Percentiles rank a stretch among this genome's conserved stretches.
Evolutionary conservation across 768 basidiomycete genomes (phyloP).

Genomic region (Albatrellus ellisii): DNA sequence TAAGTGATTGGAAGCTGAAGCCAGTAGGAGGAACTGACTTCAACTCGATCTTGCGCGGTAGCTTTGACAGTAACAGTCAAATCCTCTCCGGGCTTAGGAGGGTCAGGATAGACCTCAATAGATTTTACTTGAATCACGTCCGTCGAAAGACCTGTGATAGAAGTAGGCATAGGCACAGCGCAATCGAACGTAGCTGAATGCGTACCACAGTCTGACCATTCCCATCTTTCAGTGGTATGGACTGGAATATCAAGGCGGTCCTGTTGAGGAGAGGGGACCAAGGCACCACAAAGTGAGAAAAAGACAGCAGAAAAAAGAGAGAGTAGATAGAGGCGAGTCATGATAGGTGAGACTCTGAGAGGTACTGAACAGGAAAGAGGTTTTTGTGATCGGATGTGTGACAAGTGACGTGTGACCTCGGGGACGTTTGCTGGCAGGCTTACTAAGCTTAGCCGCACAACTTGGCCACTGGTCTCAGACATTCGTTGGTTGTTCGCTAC

Average conservation of each 20-base stretch:
- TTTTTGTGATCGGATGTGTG: neutral
- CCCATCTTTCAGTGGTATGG: constrained; percentile 39
- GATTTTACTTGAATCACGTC: constrained; percentile 52
- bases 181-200: constrained; percentile 6
- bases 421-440: too few species aligned
- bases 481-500: too few species aligned
- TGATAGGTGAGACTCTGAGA: constrained; percentile 9
- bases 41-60: constrained; percentile 39
- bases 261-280: constrained; percentile 19
- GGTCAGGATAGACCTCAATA: constrained; percentile 73
- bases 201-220: constrained; percentile 65
- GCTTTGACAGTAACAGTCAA: constrained; percentile 78
- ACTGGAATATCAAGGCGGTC: constrained; percentile 19
- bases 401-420: too few species aligned
- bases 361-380: neutral
- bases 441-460: too few species aligned
- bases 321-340: constrained; percentile 18
- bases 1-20: neutral
- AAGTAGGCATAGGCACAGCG: constrained; percentile 4
- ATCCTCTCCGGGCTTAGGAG: constrained; percentile 77
- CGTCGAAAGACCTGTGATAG: constrained; percentile 25
- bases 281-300: constrained; percentile 17
- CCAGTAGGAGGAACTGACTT: constrained; percentile 30
- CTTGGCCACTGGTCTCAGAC: too few species aligned
- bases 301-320: constrained; percentile 18